A percentile compares a stretch with the other conserved stretches of the same genome.
phyloP scores from a whole-genome alignment of 495 filamentous ascomycete genomes.

The Massariosphaeria phaeospora region DNA sequence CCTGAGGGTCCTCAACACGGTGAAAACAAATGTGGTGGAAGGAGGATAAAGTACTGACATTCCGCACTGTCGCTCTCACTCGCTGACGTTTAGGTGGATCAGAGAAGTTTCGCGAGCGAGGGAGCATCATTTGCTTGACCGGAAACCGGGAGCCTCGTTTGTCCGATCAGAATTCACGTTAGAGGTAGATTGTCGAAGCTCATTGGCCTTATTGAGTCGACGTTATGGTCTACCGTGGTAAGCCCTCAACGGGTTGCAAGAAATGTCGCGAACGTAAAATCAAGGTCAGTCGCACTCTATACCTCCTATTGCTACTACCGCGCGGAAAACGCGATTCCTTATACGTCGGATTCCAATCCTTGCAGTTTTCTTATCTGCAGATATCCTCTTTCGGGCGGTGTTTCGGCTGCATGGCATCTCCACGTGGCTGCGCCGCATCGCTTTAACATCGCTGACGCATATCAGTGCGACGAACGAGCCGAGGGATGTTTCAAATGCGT shows the following conservation, averaged over 20 bases:
- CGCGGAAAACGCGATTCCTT: background rate
- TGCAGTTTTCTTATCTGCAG: background rate
- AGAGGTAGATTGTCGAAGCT: background rate
- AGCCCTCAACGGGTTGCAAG: conserved; percentile 23
- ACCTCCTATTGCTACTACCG: background rate
- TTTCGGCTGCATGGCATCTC: background rate
- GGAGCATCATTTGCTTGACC: too few species aligned
- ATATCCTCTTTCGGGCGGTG: background rate
- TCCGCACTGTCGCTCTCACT: too few species aligned
- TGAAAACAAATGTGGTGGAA: background rate
- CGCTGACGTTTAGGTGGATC: too few species aligned
- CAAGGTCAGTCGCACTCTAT: conserved; percentile 5
- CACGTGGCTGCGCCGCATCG: background rate
- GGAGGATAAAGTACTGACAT: too few species aligned
- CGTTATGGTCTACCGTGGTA: conserved; percentile 29
- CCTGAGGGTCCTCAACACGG: background rate
- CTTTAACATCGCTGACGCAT: background rate
- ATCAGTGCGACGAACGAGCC: conserved; percentile 23
- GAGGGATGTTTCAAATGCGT: conserved; percentile 22
- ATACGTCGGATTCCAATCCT: background rate
- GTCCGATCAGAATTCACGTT: background rate
- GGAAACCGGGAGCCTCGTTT: too few species aligned
- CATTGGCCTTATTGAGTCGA: background rate
- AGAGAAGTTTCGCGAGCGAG: too few species aligned
- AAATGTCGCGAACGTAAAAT: conserved; percentile 27